phyloP scores from a whole-genome alignment of 345 rosid species.

The Salix arbutifolia region DNA sequence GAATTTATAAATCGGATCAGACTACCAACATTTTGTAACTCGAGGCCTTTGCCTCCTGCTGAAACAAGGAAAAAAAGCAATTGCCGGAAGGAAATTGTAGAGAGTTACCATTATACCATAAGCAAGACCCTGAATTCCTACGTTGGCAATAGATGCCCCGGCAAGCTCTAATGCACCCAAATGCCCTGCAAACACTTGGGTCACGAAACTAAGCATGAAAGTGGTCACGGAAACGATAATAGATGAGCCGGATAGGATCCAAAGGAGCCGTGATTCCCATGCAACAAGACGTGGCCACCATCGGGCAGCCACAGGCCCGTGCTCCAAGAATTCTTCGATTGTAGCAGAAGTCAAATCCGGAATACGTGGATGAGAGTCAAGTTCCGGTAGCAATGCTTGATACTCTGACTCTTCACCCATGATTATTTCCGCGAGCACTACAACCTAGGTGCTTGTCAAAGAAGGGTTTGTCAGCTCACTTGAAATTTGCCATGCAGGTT shows the following conservation, averaged over 20 bases:
- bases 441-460: background rate
- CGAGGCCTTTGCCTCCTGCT: background rate
- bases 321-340: conserved; percentile 62
- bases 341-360: conserved; percentile 49
- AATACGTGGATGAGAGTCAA: conserved; percentile 52
- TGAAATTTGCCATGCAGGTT: background rate
- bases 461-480: background rate
- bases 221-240: conserved; percentile 61
- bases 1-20: no score
- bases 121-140: conserved; percentile 91
- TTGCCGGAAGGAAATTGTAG: background rate
- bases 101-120: conserved; percentile 79
- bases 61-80: background rate
- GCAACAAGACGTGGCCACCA: conserved; percentile 72
- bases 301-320: conserved; percentile 28
- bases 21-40: no score
- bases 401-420: conserved; percentile 16
- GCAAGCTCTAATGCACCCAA: conserved; percentile 74
- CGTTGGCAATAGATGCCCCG: conserved; percentile 82
- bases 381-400: conserved; percentile 48
- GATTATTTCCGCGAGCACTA: background rate
- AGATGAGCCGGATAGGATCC: conserved; percentile 74
- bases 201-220: conserved; percentile 82
- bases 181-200: conserved; percentile 73
- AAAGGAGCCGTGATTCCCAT: conserved; percentile 82